phyloP scores from a whole-genome alignment of 257 asterid genomes.

The Solanum habrochaites region DNA sequence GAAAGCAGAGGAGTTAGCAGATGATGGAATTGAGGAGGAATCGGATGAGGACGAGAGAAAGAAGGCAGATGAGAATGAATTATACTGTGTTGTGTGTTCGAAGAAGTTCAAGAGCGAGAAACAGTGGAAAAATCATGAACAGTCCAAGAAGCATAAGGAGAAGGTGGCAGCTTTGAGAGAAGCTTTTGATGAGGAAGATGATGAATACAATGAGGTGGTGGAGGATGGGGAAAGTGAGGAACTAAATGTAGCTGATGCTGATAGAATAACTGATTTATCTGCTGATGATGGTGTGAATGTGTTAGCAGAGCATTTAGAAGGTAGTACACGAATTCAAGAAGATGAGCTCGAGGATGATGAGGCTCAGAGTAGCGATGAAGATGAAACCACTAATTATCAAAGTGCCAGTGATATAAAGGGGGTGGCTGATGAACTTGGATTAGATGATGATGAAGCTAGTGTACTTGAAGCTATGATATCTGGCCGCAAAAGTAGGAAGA shows the following conservation, averaged over 20 bases:
- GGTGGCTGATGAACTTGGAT: slow-evolving; percentile 12
- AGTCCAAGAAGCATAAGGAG: slow-evolving; percentile 93
- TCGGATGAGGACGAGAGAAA: slow-evolving; percentile 35
- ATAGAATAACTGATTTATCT: slow-evolving; percentile 31
- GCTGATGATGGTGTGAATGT: slow-evolving; percentile 43
- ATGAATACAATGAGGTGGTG: slow-evolving; percentile 28
- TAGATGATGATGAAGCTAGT: slow-evolving; percentile 55
- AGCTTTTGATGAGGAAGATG: slow-evolving; percentile 63
- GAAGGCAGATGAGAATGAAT: slow-evolving; percentile 26
- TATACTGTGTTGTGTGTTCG: slow-evolving; percentile 82
- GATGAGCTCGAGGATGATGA: slow-evolving; percentile 27
- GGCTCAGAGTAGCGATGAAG: slow-evolving; percentile 20
- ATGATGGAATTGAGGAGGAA: slow-evolving; percentile 41
- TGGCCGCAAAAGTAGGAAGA: slow-evolving; percentile 39
- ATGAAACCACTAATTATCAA: slow-evolving; percentile 11
- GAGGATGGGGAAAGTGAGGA: slow-evolving; percentile 22
- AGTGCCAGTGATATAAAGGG: slow-evolving; percentile 11
- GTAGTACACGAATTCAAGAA: slow-evolving; percentile 23
- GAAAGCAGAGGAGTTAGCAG: slow-evolving; percentile 54
- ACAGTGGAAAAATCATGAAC: slow-evolving; percentile 98
- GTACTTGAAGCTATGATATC: slow-evolving; percentile 78
- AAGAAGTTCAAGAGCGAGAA: slow-evolving; percentile 92
- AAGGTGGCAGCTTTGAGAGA: slow-evolving; percentile 73
- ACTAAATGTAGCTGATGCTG: slow-evolving; percentile 20
- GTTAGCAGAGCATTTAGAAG: slow-evolving; percentile 36